phyloP scores from a whole-genome alignment of 73 alveolate genomes.

The Paramecium primaurelia region DNA sequence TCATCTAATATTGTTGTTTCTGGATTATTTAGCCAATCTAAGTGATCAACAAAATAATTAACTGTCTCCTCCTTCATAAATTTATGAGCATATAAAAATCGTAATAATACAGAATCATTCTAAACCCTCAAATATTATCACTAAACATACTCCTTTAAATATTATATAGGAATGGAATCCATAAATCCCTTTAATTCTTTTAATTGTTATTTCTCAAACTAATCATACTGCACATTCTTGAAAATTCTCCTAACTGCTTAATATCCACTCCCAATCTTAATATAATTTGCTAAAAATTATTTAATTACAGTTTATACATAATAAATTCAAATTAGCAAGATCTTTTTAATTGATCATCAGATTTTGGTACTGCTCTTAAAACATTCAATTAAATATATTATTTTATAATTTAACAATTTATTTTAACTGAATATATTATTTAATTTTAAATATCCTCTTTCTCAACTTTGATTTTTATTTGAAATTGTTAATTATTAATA shows the following conservation, averaged over 20 bases:
- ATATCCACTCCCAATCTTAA: neutral
- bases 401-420: neutral
- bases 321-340: neutral
- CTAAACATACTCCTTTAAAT: constrained; percentile 14
- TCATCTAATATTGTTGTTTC: neutral
- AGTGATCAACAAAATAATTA: neutral
- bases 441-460: neutral
- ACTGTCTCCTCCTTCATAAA: neutral
- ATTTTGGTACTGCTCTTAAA: neutral
- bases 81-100: constrained; percentile 26
- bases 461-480: neutral
- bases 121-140: neutral
- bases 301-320: neutral
- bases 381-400: neutral
- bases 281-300: neutral
- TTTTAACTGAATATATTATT: neutral
- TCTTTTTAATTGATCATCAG: neutral
- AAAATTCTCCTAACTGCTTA: neutral
- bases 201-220: neutral
- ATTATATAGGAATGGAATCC: constrained; percentile 9
- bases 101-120: neutral
- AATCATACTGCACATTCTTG: constrained; percentile 5
- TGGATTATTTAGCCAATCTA: neutral
- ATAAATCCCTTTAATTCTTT: neutral
- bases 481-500: neutral